phyloP scores from a whole-genome alignment of 768 basidiomycete genomes.

The Collybia nuda region DNA sequence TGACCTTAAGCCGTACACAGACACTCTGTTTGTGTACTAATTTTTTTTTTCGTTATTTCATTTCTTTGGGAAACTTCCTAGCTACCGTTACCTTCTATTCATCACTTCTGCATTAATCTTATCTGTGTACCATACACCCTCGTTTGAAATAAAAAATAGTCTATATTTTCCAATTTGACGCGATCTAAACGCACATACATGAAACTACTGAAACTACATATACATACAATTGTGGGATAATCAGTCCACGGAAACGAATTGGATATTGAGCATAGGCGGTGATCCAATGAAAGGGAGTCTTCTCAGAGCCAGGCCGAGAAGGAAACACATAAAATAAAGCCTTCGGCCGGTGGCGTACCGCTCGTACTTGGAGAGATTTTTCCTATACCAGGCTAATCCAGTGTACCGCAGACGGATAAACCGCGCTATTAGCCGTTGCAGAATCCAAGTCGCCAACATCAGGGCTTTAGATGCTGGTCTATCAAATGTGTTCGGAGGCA shows the following conservation, averaged over 20 bases:
- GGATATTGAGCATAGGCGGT: conserved; percentile 21
- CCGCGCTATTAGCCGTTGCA: conserved; percentile 11
- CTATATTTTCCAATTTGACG: neutral
- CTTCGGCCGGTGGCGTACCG: conserved; percentile 14
- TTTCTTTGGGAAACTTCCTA: neutral
- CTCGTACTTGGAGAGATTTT: conserved; percentile 14
- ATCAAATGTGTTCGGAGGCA: conserved; percentile 5
- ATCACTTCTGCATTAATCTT: conserved; percentile 8
- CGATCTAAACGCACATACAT: neutral
- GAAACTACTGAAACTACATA: neutral
- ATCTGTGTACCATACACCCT: conserved; percentile 10
- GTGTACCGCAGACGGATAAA: conserved; percentile 8
- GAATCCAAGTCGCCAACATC: conserved; percentile 16
- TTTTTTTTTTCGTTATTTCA: neutral
- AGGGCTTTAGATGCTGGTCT: conserved; percentile 15
- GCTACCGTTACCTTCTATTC: neutral
- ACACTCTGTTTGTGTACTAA: neutral
- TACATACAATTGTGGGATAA: neutral
- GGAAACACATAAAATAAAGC: conserved; percentile 19
- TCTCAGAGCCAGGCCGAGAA: conserved; percentile 19
- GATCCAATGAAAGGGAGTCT: conserved; percentile 21
- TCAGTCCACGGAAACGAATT: conserved; percentile 16
- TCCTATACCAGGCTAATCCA: conserved; percentile 15
- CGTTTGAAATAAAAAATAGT: neutral
- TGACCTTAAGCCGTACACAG: neutral